Evolutionary conservation across 768 basidiomycete species (phyloP), one percentile per base, ranked within the genome.

Genomic region (Udeniomyces megalosporus): DNA sequence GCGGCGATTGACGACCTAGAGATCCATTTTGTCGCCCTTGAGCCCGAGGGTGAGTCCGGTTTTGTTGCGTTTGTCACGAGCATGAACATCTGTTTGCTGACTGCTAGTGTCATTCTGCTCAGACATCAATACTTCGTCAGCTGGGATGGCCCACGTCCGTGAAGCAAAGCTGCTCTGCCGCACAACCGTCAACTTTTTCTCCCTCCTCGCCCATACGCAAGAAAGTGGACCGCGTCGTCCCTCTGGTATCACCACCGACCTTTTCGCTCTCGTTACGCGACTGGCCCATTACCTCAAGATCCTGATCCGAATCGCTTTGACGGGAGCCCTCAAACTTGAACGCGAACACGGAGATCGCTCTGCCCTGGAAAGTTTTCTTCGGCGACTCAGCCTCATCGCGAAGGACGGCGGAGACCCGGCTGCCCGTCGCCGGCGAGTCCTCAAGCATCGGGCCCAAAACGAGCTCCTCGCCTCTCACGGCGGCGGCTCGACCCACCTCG

Each of bases 271-370:
- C 52, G 95, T 99, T 66, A 99, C 95, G 0, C 93, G 95, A n/a
- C 79, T 99, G 38, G 95, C 95, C 5, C 95, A 99, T 75, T 97
- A 99, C 75, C 84, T 99, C 71, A 99, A 99, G 78, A 97, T 99
- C 75, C 82, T 99, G 58, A 99, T 99, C 67, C 86, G 95, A 55
- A 97, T 99, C 66, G 91, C 95, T 2, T 78, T 99, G 50, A 96
- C 95, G 0, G 92, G 91, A 6, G 88, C 91, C 4, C 80, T 99
- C 64, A 96, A 90, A 75, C 79, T 99, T 34, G 95, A 99, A 75
- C 80, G 91, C 62, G 95, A 99, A 70, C 82, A 88, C 70, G 80
- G 80, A 61, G 82, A 86, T 51, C 78, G 80, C 47, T 84, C 85
- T 62, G 90, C 91, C 1, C 86, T 97, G 80, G 77, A 83, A 5